These are phyloP conservation scores for Sideroxylon spinosum DNA, from an alignment of 179 eudicot genomes.

Conservation along the genomic window DNA sequence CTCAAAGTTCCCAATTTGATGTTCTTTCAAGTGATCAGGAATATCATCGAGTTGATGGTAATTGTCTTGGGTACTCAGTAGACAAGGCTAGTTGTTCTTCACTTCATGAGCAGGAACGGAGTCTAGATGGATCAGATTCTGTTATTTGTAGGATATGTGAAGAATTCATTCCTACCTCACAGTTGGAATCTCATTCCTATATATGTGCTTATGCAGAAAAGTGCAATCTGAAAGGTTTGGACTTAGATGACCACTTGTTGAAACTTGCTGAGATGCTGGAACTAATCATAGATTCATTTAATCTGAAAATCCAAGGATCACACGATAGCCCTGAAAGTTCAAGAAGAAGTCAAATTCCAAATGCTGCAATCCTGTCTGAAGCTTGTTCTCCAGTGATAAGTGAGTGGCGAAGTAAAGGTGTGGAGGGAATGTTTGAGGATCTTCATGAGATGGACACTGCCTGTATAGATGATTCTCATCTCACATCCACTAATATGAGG, in stretches of 20 bases:
- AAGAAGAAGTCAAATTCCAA: slow-evolving; percentile 19
- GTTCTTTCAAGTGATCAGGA: slow-evolving; percentile 15
- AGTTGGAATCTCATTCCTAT: slow-evolving; percentile 61
- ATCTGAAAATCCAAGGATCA: slow-evolving; percentile 27
- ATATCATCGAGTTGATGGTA: slow-evolving; percentile 19
- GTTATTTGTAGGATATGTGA: slow-evolving; percentile 73
- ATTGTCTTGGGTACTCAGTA: slow-evolving; percentile 17
- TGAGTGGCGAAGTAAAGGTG: slow-evolving; percentile 54
- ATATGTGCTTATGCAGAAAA: slow-evolving; percentile 71
- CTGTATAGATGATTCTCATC: slow-evolving; percentile 49
- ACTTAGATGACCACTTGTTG: slow-evolving; percentile 44
- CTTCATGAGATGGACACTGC: slow-evolving; percentile 83
- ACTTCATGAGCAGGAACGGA: slow-evolving; percentile 28
- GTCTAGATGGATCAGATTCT: slow-evolving; percentile 32
- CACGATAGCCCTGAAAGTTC: slow-evolving; percentile 44
- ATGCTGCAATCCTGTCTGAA: slow-evolving; percentile 31
- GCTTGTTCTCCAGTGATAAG: slow-evolving; percentile 45
- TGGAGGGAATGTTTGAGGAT: slow-evolving; percentile 67
- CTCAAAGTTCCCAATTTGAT: slow-evolving; percentile 16
- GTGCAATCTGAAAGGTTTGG: slow-evolving; percentile 40
- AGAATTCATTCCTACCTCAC: slow-evolving; percentile 44
- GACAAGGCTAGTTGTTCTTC: slow-evolving; percentile 19
- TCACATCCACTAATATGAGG: slow-evolving; percentile 30
- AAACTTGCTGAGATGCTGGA: slow-evolving; percentile 57
- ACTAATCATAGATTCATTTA: slow-evolving; percentile 43